Evolutionary conservation across 305 asterid genomes (phyloP), one percentile per base, ranked within the genome.

Genomic region (Nicotiana rustica): DNA sequence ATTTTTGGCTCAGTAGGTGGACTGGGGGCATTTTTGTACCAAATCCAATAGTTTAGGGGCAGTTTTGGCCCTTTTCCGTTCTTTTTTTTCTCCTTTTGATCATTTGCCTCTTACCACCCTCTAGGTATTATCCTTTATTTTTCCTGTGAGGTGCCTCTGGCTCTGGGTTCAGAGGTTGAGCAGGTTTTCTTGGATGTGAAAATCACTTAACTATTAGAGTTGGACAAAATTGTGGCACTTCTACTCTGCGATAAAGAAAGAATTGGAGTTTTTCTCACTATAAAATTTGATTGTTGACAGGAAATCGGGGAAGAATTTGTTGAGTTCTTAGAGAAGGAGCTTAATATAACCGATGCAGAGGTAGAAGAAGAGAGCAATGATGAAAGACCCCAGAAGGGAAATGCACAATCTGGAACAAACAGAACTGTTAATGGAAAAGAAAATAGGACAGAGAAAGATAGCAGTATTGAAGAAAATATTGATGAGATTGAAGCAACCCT

Each of bases 231-330:
- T 73, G 38, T 47, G 64, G 9, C 25, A 73, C 38, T 49, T 73
- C 2, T 25, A 75, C 47, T 75, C 17, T 52, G 29, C 2, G n/a
- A 52, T 9, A 29, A 29, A 52, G 80, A 76, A 29, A 75, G 66
- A 75, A 29, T 55, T 31, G 9, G 25, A 25, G 80, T 55, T 76
- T 55, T 12, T 15, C 44, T 83, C 44, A 66, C 67, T 13, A 65
- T 79, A 0, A 6, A 33, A 10, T 78, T 25, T 70, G 75, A 79
- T 73, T 61, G 36, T 82, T 66, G 84, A 69, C 91, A 96, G 99
- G 99, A 94, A 82, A 94, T 96, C 1, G 98, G 98, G 79, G 99
- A 93, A 87, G 99, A 96, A 77, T 94, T 96, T 84, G 97, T 96
- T 62, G 99, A 94, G 92, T 96, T 93, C 88, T 85, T 96, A 81